A percentile compares a stretch with the other conserved stretches of the same genome.
Conservation (phyloP, 2,329 filamentous ascomycete species). For the Herpotrichia juniperi region DNA sequence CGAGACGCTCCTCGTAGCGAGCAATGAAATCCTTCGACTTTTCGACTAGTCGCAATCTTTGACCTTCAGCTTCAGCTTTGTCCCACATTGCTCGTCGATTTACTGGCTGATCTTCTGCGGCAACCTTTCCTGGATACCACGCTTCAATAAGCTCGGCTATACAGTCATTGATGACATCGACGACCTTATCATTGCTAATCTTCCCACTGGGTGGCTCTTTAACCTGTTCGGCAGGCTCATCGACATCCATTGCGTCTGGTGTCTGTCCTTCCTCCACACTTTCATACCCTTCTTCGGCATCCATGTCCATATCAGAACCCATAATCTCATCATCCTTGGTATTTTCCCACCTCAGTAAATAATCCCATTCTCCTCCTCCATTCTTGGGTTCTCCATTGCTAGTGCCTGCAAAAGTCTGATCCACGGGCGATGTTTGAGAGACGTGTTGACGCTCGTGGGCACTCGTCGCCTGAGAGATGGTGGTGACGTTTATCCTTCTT, state of each 20-base stretch:
- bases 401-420: not conserved
- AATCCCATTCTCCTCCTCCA: constrained; percentile 19
- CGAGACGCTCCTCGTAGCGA: constrained; percentile 23
- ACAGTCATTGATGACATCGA: constrained; percentile 33
- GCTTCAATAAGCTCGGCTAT: constrained; percentile 23
- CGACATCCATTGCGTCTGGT: not conserved
- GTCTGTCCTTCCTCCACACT: constrained; percentile 7
- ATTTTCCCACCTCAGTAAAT: constrained; percentile 46
- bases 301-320: constrained; percentile 16
- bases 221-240: not conserved
- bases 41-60: constrained; percentile 16
- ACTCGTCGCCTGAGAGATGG: not conserved
- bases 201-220: constrained; percentile 7
- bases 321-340: constrained; percentile 12
- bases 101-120: constrained; percentile 10
- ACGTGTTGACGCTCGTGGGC: not conserved
- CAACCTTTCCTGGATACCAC: constrained; percentile 27
- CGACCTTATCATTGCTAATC: constrained; percentile 18
- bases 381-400: not conserved
- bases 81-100: constrained; percentile 20
- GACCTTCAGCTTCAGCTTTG: constrained; percentile 21
- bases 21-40: constrained; percentile 17
- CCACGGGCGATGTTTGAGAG: not conserved
- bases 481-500: constrained; percentile 7
- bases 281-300: constrained; percentile 44